phyloP scores from a whole-genome alignment of 176 grass and related monocot species.

The Zoysia pacifica region DNA sequence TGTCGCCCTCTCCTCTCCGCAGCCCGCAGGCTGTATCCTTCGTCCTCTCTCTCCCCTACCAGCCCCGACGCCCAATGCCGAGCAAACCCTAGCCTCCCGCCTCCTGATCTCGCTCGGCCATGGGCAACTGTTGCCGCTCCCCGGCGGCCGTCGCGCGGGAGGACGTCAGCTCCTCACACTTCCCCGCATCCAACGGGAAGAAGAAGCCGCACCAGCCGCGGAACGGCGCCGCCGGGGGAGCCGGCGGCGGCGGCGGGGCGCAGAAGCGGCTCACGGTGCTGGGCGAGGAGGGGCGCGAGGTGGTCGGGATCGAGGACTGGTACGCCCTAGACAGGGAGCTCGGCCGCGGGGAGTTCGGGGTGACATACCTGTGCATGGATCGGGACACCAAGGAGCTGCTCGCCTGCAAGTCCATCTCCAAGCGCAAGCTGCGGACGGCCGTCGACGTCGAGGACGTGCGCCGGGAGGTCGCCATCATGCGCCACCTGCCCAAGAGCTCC shows the following conservation, averaged over 20 bases:
- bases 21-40: slow-evolving; percentile 21
- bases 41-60: not conserved
- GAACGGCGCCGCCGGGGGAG: slow-evolving; percentile 33
- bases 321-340: slow-evolving; percentile 89
- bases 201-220: slow-evolving; percentile 69
- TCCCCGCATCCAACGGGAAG: slow-evolving; percentile 57
- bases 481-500: slow-evolving; percentile 76
- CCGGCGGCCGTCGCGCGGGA: slow-evolving; percentile 88
- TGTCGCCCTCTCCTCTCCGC: slow-evolving; percentile 9
- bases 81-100: slow-evolving; percentile 52
- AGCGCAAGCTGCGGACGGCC: slow-evolving; percentile 87
- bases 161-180: slow-evolving; percentile 81
- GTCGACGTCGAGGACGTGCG: slow-evolving; percentile 99
- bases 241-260: slow-evolving; percentile 30
- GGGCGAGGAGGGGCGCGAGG: slow-evolving; percentile 50
- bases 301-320: slow-evolving; percentile 73
- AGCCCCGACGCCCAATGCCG: slow-evolving; percentile 44
- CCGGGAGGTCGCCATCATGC: slow-evolving; percentile 97
- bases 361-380: slow-evolving; percentile 97
- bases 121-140: slow-evolving; percentile 99
- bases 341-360: slow-evolving; percentile 95
- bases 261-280: slow-evolving; percentile 82
- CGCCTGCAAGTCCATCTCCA: slow-evolving; percentile 99
- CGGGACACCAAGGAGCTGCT: slow-evolving; percentile 78
- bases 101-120: slow-evolving; percentile 44